A percentile compares a stretch with the other conserved stretches of the same genome.
Evolutionary conservation across 1,139 yeast species (phyloP).

Genomic region (Lodderomyces margitis): DNA sequence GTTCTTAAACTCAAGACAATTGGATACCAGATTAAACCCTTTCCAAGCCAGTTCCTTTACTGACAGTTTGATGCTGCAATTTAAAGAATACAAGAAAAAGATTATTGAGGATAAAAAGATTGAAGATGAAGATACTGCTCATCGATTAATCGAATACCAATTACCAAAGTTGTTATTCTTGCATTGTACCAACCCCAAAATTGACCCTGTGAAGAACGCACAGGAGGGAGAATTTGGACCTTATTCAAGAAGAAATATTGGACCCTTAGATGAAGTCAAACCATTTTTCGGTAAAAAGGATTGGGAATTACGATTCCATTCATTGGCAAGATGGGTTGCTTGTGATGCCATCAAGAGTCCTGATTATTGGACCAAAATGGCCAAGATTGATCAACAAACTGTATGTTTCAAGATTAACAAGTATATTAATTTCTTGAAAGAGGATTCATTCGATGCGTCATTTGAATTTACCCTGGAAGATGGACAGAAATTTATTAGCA

Average conservation of each 20-base stretch:
- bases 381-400: slow-evolving; percentile 20
- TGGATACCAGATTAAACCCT: slow-evolving; percentile 33
- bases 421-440: slow-evolving; percentile 29
- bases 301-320: slow-evolving; percentile 31
- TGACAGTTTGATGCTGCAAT: slow-evolving; percentile 21
- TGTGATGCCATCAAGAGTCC: slow-evolving; percentile 30
- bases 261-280: slow-evolving; percentile 17
- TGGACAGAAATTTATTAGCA: neutral
- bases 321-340: slow-evolving; percentile 35
- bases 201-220: slow-evolving; percentile 30
- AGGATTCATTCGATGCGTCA: slow-evolving; percentile 18
- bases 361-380: slow-evolving; percentile 23
- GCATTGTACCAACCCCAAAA: slow-evolving; percentile 44
- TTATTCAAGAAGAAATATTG: slow-evolving; percentile 23
- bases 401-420: slow-evolving; percentile 25
- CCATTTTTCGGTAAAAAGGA: slow-evolving; percentile 15
- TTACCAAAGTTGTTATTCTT: slow-evolving; percentile 33
- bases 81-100: slow-evolving; percentile 17
- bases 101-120: slow-evolving; percentile 13
- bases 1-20: slow-evolving; percentile 20
- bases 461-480: slow-evolving; percentile 5
- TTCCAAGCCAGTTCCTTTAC: slow-evolving; percentile 30
- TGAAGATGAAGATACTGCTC: slow-evolving; percentile 13
- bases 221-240: slow-evolving; percentile 18
- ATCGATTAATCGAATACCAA: slow-evolving; percentile 15